Evolutionary conservation across 805 yeast genomes (phyloP).

Genomic region (Saccharomyces eubayanus): DNA sequence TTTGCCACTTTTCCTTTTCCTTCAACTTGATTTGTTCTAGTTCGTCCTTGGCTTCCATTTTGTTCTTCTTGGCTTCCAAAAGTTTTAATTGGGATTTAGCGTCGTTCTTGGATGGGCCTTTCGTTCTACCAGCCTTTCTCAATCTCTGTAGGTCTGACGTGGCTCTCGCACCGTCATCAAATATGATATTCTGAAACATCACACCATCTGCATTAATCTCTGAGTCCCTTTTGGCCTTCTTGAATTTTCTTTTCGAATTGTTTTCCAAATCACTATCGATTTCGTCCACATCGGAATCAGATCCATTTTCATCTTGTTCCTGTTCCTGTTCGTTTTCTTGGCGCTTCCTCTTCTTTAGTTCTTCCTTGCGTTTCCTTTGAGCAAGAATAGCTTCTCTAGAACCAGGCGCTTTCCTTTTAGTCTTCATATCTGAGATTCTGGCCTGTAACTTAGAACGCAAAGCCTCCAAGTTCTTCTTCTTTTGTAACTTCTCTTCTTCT

Average conservation of each 20-base stretch:
- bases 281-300: constrained; percentile 19
- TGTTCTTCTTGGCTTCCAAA: constrained; percentile 65
- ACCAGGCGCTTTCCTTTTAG: constrained; percentile 89
- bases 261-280: constrained; percentile 13
- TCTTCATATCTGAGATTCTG: constrained; percentile 61
- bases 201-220: constrained; percentile 36
- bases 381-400: constrained; percentile 74
- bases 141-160: constrained; percentile 60
- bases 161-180: constrained; percentile 71
- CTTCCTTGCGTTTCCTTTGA: constrained; percentile 45
- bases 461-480: constrained; percentile 50
- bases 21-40: constrained; percentile 47
- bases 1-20: constrained; percentile 79
- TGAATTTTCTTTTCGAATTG: constrained; percentile 28
- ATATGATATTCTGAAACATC: constrained; percentile 72
- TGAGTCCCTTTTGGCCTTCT: constrained; percentile 27
- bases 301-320: constrained; percentile 32
- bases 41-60: constrained; percentile 51
- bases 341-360: constrained; percentile 23
- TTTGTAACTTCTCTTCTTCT: constrained; percentile 25
- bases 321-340: constrained; percentile 33
- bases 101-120: constrained; percentile 84
- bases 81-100: constrained; percentile 70
- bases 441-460: constrained; percentile 72
- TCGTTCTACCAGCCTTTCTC: constrained; percentile 46